Evolutionary conservation across 2,329 filamentous ascomycete species (phyloP), one percentile per base, ranked within the genome.

Genomic region (Knufia petricola): DNA sequence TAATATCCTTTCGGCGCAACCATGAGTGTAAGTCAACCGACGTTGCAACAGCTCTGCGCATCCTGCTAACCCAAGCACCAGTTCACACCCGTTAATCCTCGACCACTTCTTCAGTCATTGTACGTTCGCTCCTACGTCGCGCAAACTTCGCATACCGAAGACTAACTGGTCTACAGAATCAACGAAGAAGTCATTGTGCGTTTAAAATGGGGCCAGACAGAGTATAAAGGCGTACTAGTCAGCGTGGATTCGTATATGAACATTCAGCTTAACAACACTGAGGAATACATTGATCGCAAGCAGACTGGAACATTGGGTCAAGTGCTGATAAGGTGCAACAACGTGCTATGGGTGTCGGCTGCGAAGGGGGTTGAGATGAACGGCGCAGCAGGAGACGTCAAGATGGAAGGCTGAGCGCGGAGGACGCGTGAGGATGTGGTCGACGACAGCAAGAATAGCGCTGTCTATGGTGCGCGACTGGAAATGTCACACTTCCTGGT

Each of bases 241-340:
- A 90, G 85, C 61, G 86, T 94, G 63, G 92, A 98, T 72, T 88
- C 85, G 64, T 98, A 98, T 75, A 96, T 98, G 90, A 98, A 98
- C 73, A 82, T 98, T 56, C 88, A 96, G 71, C 78, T 98, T 55
- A 81, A 82, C 57, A 83, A 84, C 61, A 89, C 90, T 45, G 86
- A 95, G 70, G 92, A 98, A 69, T 95, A 84, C 69, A 85, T 95
- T 63, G 81, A 88, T 64, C 84, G 87, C 59, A 85, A 94, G 76
- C 82, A 81, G 65, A 87, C 84, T 30, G 90, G 88, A 50, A 79
- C 79, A 42, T 71, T 98, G 57, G 92, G 92, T 4, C 85, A 95
- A 69, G 89, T 98, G 39, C 69, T 98, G 61, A 96, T 98, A 63
- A 76, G 90, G 84, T 94, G 88, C 71, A 96, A 96, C 71, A 96